These are phyloP conservation scores for Talaromyces pinophilus DNA, from an alignment of 2,329 filamentous ascomycete species.

Conservation along the genomic window DNA sequence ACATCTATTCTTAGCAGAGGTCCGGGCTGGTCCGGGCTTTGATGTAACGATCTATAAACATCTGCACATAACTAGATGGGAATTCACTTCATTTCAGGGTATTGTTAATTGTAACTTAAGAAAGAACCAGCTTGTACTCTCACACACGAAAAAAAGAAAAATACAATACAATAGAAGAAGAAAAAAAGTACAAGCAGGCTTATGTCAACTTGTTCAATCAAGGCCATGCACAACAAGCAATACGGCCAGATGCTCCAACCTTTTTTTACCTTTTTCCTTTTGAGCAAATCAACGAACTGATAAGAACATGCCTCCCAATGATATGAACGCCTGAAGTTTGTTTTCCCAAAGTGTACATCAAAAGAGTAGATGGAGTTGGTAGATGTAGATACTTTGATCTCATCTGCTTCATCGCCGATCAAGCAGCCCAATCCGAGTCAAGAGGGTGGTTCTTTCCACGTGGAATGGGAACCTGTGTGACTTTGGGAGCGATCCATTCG, in stretches of 20 bases:
- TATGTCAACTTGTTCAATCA: neutral
- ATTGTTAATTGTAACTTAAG: neutral
- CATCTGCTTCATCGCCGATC: neutral
- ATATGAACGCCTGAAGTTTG: conserved; percentile 4
- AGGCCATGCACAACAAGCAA: neutral
- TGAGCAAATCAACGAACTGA: neutral
- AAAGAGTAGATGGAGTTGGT: neutral
- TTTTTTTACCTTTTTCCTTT: neutral
- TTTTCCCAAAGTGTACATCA: conserved; percentile 4
- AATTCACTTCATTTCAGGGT: conserved; percentile 5
- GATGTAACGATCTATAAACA: neutral
- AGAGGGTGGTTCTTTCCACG: conserved; percentile 45
- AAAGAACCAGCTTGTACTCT: conserved; percentile 1
- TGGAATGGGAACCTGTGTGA: conserved; percentile 29
- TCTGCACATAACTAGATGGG: neutral
- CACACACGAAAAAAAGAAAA: neutral
- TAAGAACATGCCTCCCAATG: conserved; percentile 11
- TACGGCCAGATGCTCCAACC: neutral
- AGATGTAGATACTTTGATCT: neutral
- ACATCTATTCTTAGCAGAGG: neutral
- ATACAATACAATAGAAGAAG: conserved; percentile 1
- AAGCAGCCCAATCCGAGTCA: conserved; percentile 50
- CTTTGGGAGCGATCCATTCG: conserved; percentile 36
- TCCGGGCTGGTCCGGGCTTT: neutral
- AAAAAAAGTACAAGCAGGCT: conserved; percentile 4